These are phyloP conservation scores for Cordyceps tenuipes DNA, from an alignment of 2,329 filamentous ascomycete species.

Conservation along the genomic window DNA sequence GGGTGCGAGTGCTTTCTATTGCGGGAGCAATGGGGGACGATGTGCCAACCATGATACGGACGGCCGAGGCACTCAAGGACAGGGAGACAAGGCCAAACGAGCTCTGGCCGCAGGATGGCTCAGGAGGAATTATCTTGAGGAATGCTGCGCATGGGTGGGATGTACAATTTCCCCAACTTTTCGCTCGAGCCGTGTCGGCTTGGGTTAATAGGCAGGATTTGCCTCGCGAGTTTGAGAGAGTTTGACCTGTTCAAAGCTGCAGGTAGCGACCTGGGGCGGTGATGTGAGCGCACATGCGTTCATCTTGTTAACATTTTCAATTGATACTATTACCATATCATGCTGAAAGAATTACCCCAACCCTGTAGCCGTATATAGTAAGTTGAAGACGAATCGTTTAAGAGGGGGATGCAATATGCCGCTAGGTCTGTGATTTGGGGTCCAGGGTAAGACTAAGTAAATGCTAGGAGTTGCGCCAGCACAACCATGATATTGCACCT, in stretches of 20 bases:
- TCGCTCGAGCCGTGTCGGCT: slow-evolving; percentile 27
- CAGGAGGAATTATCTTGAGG: slow-evolving; percentile 18
- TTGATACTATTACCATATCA: too few relatives aligned
- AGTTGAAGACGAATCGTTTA: neutral
- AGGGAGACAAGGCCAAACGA: neutral
- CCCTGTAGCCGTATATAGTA: too few relatives aligned
- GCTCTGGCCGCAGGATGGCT: neutral
- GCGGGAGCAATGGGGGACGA: slow-evolving; percentile 27
- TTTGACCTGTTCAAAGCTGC: neutral
- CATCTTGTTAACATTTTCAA: too few relatives aligned
- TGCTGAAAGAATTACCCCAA: too few relatives aligned
- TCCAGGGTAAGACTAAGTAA: too few relatives aligned
- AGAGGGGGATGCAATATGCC: too few relatives aligned
- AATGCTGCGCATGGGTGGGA: slow-evolving; percentile 33
- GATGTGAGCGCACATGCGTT: too few relatives aligned
- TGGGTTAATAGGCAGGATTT: slow-evolving; percentile 25
- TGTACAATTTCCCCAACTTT: slow-evolving; percentile 31
- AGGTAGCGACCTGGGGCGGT: too few relatives aligned
- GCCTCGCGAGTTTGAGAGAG: slow-evolving; percentile 19
- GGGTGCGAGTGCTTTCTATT: slow-evolving; percentile 13
- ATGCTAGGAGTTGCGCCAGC: too few relatives aligned
- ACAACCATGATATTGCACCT: too few relatives aligned
- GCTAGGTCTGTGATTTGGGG: too few relatives aligned
- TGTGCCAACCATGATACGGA: slow-evolving; percentile 22
- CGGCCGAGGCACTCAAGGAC: slow-evolving; percentile 20